Evolutionary conservation across 441 rosid genomes (phyloP).

Genomic region (Metrosideros polymorpha): DNA sequence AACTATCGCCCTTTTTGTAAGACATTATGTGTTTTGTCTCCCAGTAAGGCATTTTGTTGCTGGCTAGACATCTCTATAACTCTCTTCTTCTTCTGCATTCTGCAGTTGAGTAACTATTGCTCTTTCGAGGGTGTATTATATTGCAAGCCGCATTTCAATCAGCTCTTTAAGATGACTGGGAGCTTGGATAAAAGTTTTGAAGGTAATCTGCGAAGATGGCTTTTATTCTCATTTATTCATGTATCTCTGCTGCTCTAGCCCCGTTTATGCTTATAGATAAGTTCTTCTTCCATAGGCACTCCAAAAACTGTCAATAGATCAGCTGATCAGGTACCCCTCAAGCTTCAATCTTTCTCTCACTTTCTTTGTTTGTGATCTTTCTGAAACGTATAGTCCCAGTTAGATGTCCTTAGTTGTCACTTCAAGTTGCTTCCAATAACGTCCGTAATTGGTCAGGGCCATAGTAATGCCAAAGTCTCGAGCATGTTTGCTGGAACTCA

Average conservation of each 20-base stretch:
- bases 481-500: slow-evolving; percentile 70
- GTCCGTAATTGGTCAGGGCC: slow-evolving; percentile 21
- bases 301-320: slow-evolving; percentile 48
- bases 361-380: background rate
- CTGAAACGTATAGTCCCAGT: background rate
- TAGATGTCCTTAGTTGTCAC: background rate
- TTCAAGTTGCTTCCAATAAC: background rate
- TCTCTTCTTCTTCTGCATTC: background rate
- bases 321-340: slow-evolving; percentile 36
- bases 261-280: background rate
- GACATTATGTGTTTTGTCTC: background rate
- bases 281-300: slow-evolving; percentile 25
- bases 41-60: background rate
- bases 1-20: background rate
- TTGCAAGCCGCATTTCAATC: slow-evolving; percentile 9
- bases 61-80: background rate
- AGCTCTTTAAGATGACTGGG: slow-evolving; percentile 12
- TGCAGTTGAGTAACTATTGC: slow-evolving; percentile 5
- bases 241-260: background rate
- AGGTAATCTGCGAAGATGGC: background rate
- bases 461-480: slow-evolving; percentile 38
- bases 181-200: slow-evolving; percentile 8
- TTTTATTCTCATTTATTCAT: background rate
- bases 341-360: background rate
- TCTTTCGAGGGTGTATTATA: slow-evolving; percentile 2